phyloP scores from a whole-genome alignment of 352 stramenopile genomes.

The Pythium diclinum region DNA sequence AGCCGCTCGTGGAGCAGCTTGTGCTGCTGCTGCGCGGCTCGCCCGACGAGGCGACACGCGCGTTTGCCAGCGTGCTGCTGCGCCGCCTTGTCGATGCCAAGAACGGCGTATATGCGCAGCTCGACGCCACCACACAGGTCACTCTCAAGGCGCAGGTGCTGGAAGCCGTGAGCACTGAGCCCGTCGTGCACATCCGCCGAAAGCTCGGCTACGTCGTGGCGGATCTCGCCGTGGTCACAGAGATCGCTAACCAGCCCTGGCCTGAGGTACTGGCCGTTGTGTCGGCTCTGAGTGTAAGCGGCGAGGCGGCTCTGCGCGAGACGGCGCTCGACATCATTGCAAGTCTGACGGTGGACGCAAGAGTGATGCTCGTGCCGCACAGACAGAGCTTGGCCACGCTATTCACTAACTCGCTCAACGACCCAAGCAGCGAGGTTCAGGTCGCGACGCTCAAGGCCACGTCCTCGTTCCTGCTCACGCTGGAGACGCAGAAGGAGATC shows the following conservation, averaged over 20 bases:
- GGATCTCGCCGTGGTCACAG: constrained; percentile 57
- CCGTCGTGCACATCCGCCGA: constrained; percentile 70
- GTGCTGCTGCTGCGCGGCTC: constrained; percentile 56
- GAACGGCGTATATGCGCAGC: constrained; percentile 56
- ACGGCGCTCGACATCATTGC: constrained; percentile 77
- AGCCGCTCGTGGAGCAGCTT: constrained; percentile 62
- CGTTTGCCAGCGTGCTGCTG: constrained; percentile 77
- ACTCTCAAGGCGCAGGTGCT: constrained; percentile 73
- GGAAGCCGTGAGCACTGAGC: constrained; percentile 57
- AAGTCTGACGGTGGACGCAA: constrained; percentile 68
- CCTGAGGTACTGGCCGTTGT: constrained; percentile 67
- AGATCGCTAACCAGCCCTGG: constrained; percentile 57
- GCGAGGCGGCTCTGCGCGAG: constrained; percentile 60
- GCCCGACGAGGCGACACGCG: constrained; percentile 58
- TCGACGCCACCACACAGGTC: constrained; percentile 50
- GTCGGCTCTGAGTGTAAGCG: constrained; percentile 53
- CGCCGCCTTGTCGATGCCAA: constrained; percentile 73
- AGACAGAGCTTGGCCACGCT: constrained; percentile 79
- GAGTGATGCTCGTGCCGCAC: constrained; percentile 64
- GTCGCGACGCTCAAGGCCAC: constrained; percentile 71
- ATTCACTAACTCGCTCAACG: constrained; percentile 70
- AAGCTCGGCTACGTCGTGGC: constrained; percentile 80
- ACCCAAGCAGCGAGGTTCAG: constrained; percentile 58
- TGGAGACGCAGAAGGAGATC: constrained; percentile 71
- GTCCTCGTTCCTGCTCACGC: constrained; percentile 66